Evolutionary conservation across 2,329 filamentous ascomycete genomes (phyloP).

Genomic region (Alternaria incomplexa): DNA sequence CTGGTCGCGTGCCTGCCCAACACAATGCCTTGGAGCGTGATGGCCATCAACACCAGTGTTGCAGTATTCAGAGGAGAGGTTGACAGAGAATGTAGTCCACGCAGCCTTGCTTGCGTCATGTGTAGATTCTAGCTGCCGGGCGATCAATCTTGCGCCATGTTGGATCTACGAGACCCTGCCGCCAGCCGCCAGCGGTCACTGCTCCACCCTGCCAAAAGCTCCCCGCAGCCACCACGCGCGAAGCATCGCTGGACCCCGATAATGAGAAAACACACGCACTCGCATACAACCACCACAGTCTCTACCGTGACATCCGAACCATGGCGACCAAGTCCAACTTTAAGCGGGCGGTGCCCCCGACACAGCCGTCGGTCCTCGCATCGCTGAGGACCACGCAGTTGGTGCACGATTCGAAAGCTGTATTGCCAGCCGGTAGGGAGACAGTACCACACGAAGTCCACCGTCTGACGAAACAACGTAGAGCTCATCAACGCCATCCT

Average conservation of each 20-base stretch:
- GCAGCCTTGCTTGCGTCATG: background rate
- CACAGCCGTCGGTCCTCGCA: constrained; percentile 64
- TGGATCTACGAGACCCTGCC: constrained; percentile 17
- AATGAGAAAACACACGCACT: constrained; percentile 8
- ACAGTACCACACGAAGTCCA: background rate
- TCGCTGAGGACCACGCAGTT: constrained; percentile 83
- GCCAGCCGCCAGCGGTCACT: constrained; percentile 14
- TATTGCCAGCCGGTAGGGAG: constrained; percentile 76
- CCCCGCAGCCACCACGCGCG: constrained; percentile 11
- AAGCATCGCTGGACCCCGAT: constrained; percentile 7
- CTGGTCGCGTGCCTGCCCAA: background rate
- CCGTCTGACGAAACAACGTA: constrained; percentile 39
- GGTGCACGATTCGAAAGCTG: constrained; percentile 75
- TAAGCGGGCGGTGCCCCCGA: constrained; percentile 51
- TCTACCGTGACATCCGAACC: background rate
- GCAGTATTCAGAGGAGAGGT: background rate
- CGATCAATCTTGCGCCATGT: constrained; percentile 13
- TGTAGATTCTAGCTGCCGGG: constrained; percentile 8
- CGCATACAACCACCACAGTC: background rate
- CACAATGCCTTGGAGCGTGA: background rate
- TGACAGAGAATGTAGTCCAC: background rate
- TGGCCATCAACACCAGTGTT: background rate
- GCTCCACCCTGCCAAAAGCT: constrained; percentile 13
- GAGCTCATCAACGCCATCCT: constrained; percentile 89
- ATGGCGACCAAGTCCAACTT: constrained; percentile 56